phyloP scores from a whole-genome alignment of 495 filamentous ascomycete species.

The Penicillium goetzii region DNA sequence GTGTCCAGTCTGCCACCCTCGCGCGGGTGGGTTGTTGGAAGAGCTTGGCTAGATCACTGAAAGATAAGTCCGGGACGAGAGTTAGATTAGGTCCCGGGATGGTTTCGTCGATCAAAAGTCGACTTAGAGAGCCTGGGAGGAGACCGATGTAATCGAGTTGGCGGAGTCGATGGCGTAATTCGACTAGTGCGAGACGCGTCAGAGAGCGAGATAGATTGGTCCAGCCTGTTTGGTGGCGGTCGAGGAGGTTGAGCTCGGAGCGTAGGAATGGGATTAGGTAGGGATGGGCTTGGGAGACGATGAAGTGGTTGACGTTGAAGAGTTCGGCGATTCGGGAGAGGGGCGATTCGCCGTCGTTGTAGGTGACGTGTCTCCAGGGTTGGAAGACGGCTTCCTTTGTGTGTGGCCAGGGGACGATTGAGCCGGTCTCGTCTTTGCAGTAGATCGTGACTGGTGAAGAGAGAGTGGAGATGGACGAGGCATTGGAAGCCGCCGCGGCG shows the following conservation, averaged over 20 bases:
- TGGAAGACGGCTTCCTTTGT: constrained; percentile 68
- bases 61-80: constrained; percentile 77
- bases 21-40: constrained; percentile 79
- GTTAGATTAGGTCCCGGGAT: constrained; percentile 81
- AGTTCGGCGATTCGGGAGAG: constrained; percentile 83
- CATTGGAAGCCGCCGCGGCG: constrained; percentile 89
- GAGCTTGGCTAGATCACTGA: constrained; percentile 71
- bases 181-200: constrained; percentile 69
- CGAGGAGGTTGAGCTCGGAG: constrained; percentile 77
- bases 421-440: constrained; percentile 80
- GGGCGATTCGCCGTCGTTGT: constrained; percentile 77
- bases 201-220: constrained; percentile 64
- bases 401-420: constrained; percentile 78
- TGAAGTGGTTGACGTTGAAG: constrained; percentile 98
- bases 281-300: constrained; percentile 93
- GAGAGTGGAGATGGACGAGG: constrained; percentile 62
- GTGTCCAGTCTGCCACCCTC: constrained; percentile 82
- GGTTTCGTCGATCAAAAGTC: constrained; percentile 85
- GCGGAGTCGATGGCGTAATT: constrained; percentile 78
- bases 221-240: constrained; percentile 61
- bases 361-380: constrained; percentile 68
- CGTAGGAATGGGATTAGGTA: constrained; percentile 90
- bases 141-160: constrained; percentile 80
- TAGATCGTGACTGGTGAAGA: constrained; percentile 72
- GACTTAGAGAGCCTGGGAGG: constrained; percentile 68